Conservation (phyloP, 768 basidiomycete genomes). For the Lactifluus hygrophoroides region DNA sequence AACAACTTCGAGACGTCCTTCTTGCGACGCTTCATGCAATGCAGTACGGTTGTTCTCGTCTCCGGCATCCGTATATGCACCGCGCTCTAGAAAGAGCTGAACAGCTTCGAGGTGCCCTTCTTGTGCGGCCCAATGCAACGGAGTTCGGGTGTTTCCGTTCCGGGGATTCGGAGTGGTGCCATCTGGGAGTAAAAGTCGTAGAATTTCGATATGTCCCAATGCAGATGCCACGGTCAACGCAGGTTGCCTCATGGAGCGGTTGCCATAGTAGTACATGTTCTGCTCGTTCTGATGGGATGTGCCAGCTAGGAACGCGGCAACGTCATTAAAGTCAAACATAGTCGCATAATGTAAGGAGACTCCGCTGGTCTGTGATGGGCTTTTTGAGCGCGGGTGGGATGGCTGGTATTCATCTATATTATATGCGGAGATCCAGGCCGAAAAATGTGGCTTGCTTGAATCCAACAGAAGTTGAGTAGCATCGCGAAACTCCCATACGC, state of each 20-base stretch:
- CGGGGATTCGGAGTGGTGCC: not conserved
- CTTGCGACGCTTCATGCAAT: not conserved
- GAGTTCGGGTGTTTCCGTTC: not conserved
- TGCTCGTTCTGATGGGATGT: not conserved
- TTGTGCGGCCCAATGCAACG: not conserved
- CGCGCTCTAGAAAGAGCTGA: not conserved
- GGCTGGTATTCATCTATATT: not conserved
- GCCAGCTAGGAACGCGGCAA: not conserved
- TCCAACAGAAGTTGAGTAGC: not conserved
- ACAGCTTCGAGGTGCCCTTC: not conserved
- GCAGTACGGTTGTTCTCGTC: not conserved
- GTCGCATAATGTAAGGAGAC: not conserved
- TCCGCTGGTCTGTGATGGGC: not conserved
- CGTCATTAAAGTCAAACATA: not conserved
- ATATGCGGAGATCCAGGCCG: not conserved
- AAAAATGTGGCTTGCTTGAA: not conserved
- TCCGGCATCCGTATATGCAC: not conserved
- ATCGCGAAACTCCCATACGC: too few relatives aligned
- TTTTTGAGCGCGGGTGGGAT: not conserved
- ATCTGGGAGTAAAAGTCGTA: not conserved
- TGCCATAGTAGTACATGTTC: too few relatives aligned
- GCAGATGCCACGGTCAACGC: not conserved
- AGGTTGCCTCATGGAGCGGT: not conserved
- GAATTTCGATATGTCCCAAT: not conserved
- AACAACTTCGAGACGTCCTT: not conserved